Conservation (phyloP, 192 early-diverging fungal species). For the Powellomyces hirtus region DNA sequence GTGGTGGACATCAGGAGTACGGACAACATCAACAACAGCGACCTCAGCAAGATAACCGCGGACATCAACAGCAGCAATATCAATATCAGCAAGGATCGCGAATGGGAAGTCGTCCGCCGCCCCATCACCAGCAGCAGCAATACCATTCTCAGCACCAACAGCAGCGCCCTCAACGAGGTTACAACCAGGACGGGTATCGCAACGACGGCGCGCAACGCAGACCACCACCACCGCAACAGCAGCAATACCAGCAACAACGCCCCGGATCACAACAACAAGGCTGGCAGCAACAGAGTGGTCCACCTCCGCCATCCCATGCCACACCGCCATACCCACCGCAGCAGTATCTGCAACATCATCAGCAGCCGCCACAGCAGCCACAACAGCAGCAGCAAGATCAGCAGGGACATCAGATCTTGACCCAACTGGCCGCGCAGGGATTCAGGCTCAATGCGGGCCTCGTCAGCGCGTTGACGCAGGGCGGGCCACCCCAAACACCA, state of each 20-base stretch:
- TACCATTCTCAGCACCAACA: not conserved
- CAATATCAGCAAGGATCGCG: not conserved
- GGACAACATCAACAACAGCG: not conserved
- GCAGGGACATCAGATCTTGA: slow-evolving; percentile 14
- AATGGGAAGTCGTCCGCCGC: not conserved
- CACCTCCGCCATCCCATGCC: no score
- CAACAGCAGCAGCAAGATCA: not conserved
- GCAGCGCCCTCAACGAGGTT: not conserved
- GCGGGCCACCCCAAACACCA: no score
- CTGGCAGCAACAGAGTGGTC: not conserved
- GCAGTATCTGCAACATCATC: slow-evolving; percentile 4
- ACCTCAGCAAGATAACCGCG: not conserved
- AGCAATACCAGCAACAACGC: slow-evolving; percentile 5
- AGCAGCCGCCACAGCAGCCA: not conserved
- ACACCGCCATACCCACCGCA: not conserved
- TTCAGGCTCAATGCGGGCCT: slow-evolving; percentile 10
- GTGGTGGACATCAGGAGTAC: not conserved
- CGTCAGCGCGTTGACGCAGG: slow-evolving; percentile 12
- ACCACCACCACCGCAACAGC: not conserved
- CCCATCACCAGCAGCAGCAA: not conserved
- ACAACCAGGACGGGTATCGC: not conserved
- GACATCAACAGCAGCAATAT: not conserved
- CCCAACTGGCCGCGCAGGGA: slow-evolving; percentile 26
- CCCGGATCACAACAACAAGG: not conserved
- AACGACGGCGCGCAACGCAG: not conserved